Evolutionary conservation across 202 grass and related monocot genomes (phyloP).

Genomic region (Zizania palustris): DNA sequence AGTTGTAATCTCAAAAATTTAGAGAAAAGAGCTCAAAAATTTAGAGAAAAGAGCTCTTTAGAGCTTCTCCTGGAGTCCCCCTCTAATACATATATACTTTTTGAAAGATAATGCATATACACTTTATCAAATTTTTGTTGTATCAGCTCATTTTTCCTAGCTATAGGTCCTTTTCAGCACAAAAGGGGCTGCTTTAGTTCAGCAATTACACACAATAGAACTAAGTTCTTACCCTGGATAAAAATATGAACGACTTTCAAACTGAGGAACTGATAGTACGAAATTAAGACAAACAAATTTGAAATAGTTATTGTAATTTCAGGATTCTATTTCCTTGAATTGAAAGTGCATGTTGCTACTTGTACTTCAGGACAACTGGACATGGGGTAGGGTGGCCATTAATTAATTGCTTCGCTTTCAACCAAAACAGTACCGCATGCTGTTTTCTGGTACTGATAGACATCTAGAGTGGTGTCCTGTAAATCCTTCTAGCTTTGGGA

Average conservation of each 20-base stretch:
- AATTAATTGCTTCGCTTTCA: slow-evolving; percentile 7
- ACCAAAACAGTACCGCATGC: slow-evolving; percentile 4
- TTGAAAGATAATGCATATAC: too few relatives aligned
- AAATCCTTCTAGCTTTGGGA: not conserved
- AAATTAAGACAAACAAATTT: slow-evolving; percentile 8
- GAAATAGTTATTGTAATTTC: slow-evolving; percentile 4
- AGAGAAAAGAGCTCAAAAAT: too few relatives aligned
- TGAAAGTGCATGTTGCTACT: not conserved
- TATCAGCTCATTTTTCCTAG: not conserved
- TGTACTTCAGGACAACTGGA: not conserved
- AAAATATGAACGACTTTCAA: slow-evolving; percentile 9
- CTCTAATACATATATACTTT: not conserved
- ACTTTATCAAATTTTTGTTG: not conserved
- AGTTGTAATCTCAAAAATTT: too few relatives aligned
- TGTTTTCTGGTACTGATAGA: slow-evolving; percentile 11
- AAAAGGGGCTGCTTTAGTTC: not conserved
- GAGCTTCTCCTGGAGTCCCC: too few relatives aligned
- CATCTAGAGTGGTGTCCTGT: not conserved
- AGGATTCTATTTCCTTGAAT: not conserved
- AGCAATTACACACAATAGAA: not conserved
- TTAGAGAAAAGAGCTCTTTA: too few relatives aligned
- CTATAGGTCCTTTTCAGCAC: not conserved
- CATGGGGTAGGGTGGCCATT: slow-evolving; percentile 1
- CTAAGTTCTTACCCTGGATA: not conserved
- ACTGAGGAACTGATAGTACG: slow-evolving; percentile 6